Evolutionary conservation across 2,329 filamentous ascomycete genomes (phyloP), one percentile per base, ranked within the genome.

Genomic region (Cordyceps cicadae): DNA sequence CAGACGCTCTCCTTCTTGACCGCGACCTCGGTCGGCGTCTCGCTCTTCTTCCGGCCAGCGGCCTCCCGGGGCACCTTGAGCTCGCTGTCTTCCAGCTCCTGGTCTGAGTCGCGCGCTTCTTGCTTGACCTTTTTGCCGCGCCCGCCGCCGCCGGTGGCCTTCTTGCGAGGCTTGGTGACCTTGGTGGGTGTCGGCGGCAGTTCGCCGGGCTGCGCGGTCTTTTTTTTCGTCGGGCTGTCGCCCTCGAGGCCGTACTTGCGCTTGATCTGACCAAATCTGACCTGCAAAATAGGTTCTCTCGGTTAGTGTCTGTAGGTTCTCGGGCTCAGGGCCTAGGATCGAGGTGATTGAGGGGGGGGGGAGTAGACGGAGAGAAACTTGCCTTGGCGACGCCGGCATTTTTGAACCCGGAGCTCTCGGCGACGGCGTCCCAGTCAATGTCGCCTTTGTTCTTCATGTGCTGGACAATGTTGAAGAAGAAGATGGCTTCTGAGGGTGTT

Each of bases 221-320:
- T 41, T 37, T 51, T 21, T 6, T 54, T 59, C 12, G 37, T 17
- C 37, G 62, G 41, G 11, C 58, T 51, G 5, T 72, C 70, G 62
- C 67, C 68, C 43, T 66, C 66, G 46, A 79, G 71, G 3, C 75
- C 74, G 0, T 78, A 70, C 69, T 80, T 79, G 51, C 72, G 70
- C 68, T 77, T 81, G 62, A 82, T 75, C 62, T 82, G 79, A 3
- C 77, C 74, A 61, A 77, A 83, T 51, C 80, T 77, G 45, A 76
- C 74, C 72, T 78, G 15, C 15, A 17, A 8, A 43, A 43, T 2
- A 17, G 5, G 14, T 41, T 41, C 5, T 17, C 6, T 43, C 14
- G 17, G 39, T 7, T 6, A 15, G 39, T 3, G 2, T 14, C 5
- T 8, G 39, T 17, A 1, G 4, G 34, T 9, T 21, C 2, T 19